Evolutionary conservation across 257 asterid genomes (phyloP).

Genomic region (Fraxinus quadrangulata): DNA sequence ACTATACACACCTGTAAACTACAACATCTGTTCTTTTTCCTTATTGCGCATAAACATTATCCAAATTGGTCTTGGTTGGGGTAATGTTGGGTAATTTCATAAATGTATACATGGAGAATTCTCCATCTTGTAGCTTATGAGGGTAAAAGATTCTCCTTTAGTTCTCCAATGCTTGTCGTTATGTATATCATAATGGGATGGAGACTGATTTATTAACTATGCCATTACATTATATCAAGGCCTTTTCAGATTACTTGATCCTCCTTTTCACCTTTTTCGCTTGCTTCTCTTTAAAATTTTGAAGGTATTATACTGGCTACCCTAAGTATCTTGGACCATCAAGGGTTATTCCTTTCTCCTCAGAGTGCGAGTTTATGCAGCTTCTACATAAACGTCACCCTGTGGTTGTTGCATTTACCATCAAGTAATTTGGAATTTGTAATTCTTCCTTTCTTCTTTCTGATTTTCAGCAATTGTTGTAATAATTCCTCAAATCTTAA

Average conservation of each 20-base stretch:
- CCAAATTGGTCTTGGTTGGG: background rate
- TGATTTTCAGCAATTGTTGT: background rate
- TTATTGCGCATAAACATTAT: background rate
- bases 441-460: constrained; percentile 8
- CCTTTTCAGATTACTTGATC: constrained; percentile 10
- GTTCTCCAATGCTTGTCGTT: background rate
- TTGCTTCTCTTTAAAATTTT: constrained; percentile 23
- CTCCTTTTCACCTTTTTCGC: background rate
- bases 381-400: constrained; percentile 94
- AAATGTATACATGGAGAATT: background rate
- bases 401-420: constrained; percentile 91
- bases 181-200: constrained; percentile 8
- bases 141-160: background rate
- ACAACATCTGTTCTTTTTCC: background rate
- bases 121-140: background rate
- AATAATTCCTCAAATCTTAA: constrained; percentile 8
- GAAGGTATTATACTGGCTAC: constrained; percentile 81
- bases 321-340: constrained; percentile 97
- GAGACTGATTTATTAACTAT: background rate
- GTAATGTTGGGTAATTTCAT: background rate
- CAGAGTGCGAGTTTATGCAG: constrained; percentile 93
- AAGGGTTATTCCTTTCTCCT: constrained; percentile 72
- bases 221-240: background rate
- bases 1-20: background rate
- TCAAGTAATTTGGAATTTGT: constrained; percentile 53